Percentiles rank a stretch among this genome's conserved stretches.
These are phyloP conservation scores for Fusarium tricinctum DNA, from an alignment of 2,329 filamentous ascomycete genomes.

Conservation along the genomic window DNA sequence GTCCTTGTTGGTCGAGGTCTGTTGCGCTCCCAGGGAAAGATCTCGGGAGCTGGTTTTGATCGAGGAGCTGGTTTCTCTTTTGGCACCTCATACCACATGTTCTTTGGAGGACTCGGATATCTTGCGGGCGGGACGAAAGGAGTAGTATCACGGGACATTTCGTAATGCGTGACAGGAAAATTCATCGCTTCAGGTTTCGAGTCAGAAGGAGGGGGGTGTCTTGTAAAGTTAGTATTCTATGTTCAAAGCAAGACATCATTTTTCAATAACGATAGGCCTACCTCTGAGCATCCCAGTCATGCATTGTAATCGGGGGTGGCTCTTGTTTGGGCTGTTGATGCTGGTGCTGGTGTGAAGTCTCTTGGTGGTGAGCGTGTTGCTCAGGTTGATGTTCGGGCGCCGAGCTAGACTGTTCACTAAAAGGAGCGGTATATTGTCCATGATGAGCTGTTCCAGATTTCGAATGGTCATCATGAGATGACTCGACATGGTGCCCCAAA, in stretches of 20 bases:
- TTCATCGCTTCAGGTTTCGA: constrained; percentile 88
- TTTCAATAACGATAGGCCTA: constrained; percentile 49
- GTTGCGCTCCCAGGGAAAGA: constrained; percentile 92
- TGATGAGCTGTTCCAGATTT: constrained; percentile 38
- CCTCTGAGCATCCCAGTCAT: constrained; percentile 69
- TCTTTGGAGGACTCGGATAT: constrained; percentile 85
- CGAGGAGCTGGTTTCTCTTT: constrained; percentile 68
- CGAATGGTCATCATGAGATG: constrained; percentile 31
- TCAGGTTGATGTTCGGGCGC: constrained; percentile 53
- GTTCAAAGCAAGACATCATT: neutral
- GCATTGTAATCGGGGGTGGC: constrained; percentile 48
- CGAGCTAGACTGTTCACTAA: constrained; percentile 53
- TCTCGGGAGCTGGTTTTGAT: constrained; percentile 71
- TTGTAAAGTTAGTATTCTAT: constrained; percentile 52
- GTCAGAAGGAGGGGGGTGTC: constrained; percentile 72
- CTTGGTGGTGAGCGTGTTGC: constrained; percentile 37
- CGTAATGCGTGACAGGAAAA: constrained; percentile 83
- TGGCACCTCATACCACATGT: constrained; percentile 91
- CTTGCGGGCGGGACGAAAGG: constrained; percentile 82
- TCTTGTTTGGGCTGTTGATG: constrained; percentile 44
- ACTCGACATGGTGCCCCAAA: constrained; percentile 32
- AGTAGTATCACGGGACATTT: constrained; percentile 81
- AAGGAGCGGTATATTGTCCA: constrained; percentile 45
- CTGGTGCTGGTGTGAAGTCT: constrained; percentile 36
- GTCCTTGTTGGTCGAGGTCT: constrained; percentile 74